Conservation (phyloP, 768 basidiomycete species). For the Dacryopinax primogenitus region DNA sequence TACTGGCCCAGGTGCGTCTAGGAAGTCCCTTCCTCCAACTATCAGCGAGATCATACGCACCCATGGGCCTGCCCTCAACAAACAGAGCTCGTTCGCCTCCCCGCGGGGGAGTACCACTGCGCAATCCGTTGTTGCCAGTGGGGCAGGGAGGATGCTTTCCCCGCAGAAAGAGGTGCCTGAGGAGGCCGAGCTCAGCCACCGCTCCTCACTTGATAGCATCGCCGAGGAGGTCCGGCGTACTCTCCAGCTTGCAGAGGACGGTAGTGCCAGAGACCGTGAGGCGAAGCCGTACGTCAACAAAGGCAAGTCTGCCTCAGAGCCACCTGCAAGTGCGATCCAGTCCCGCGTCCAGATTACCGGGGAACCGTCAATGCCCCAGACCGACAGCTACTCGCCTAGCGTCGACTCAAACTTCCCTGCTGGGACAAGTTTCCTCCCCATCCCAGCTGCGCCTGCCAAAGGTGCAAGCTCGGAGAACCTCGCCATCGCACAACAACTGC, state of each 20-base stretch:
- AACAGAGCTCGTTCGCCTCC: background rate
- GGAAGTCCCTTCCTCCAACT: constrained; percentile 50
- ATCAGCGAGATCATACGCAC: constrained; percentile 80
- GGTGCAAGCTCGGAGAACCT: constrained; percentile 36
- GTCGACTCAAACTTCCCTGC: constrained; percentile 1
- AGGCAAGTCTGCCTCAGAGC: background rate
- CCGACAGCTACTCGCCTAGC: constrained; percentile 3
- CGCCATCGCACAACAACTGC: constrained; percentile 72
- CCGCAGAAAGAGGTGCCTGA: constrained; percentile 32
- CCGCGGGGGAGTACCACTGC: background rate
- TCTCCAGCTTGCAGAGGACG: constrained; percentile 22
- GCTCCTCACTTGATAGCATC: constrained; percentile 81
- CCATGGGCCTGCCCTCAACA: constrained; percentile 43
- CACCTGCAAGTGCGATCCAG: background rate
- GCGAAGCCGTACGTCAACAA: background rate
- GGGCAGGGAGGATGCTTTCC: constrained; percentile 27
- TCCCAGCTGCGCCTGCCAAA: constrained; percentile 34
- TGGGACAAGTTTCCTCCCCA: constrained; percentile 20
- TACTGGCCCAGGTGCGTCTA: background rate
- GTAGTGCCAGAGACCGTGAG: background rate
- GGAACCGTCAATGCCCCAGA: background rate
- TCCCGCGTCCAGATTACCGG: background rate
- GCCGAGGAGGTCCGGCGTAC: constrained; percentile 69
- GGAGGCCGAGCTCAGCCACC: constrained; percentile 28
- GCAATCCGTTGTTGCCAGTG: background rate